Percentiles rank a stretch among this genome's conserved stretches.
Evolutionary conservation across 345 rosid genomes (phyloP).

Genomic region (Salix udensis): DNA sequence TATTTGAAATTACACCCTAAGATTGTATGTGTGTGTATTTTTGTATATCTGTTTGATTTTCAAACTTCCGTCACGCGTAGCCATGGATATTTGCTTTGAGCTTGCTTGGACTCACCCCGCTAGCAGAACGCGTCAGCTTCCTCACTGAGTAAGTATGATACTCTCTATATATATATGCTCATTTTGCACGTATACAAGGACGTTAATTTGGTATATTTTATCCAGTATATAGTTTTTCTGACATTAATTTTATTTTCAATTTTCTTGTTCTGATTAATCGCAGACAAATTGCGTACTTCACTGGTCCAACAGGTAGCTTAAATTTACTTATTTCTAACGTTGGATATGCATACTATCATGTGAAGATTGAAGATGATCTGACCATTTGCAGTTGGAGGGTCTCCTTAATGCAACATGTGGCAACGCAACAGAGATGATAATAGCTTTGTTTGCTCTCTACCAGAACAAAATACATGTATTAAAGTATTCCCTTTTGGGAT

Average conservation of each 20-base stretch:
- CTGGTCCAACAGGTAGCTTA: slow-evolving; percentile 84
- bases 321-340: background rate
- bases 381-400: slow-evolving; percentile 76
- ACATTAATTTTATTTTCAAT: background rate
- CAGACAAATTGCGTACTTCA: slow-evolving; percentile 90
- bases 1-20: background rate
- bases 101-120: slow-evolving; percentile 74
- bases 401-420: slow-evolving; percentile 94
- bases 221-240: background rate
- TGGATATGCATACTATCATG: background rate
- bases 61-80: slow-evolving; percentile 19
- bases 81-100: slow-evolving; percentile 90
- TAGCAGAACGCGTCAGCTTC: slow-evolving; percentile 92
- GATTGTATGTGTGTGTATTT: background rate
- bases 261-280: background rate
- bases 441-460: slow-evolving; percentile 77
- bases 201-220: background rate
- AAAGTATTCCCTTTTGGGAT: slow-evolving; percentile 81
- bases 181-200: background rate
- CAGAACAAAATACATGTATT: slow-evolving; percentile 64
- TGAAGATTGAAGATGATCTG: background rate
- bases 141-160: slow-evolving; percentile 64
- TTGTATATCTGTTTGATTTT: background rate
- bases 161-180: background rate
- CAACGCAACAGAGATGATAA: slow-evolving; percentile 88